Conservation (phyloP, 2,329 filamentous ascomycete species). For the Fusarium humuli region DNA sequence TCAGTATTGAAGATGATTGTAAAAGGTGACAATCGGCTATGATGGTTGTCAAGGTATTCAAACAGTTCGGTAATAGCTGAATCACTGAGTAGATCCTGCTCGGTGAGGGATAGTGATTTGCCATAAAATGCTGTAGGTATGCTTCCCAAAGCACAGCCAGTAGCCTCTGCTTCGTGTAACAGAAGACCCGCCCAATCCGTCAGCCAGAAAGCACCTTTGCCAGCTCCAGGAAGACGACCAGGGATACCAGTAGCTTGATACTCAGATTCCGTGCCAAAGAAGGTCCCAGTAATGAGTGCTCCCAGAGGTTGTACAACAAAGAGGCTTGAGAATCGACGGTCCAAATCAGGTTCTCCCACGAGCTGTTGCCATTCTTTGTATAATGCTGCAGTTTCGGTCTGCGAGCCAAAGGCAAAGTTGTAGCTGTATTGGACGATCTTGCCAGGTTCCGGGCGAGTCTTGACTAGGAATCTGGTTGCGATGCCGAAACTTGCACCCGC, state of each 20-base stretch:
- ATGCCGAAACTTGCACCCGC: slow-evolving; percentile 68
- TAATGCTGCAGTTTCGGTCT: slow-evolving; percentile 59
- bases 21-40: slow-evolving; percentile 67
- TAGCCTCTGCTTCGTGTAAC: slow-evolving; percentile 62
- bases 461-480: slow-evolving; percentile 67
- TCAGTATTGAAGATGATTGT: slow-evolving; percentile 72
- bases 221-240: slow-evolving; percentile 56
- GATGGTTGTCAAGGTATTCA: slow-evolving; percentile 61
- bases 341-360: slow-evolving; percentile 64
- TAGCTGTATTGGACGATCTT: slow-evolving; percentile 70
- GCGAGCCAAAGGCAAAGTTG: slow-evolving; percentile 61
- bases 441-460: slow-evolving; percentile 66
- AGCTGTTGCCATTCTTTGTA: slow-evolving; percentile 70
- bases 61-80: slow-evolving; percentile 63
- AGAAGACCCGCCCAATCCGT: slow-evolving; percentile 73
- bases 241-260: slow-evolving; percentile 64
- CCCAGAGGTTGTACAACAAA: slow-evolving; percentile 67
- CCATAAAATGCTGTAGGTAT: slow-evolving; percentile 65
- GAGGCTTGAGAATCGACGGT: slow-evolving; percentile 68
- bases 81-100: slow-evolving; percentile 60
- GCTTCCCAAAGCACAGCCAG: slow-evolving; percentile 60
- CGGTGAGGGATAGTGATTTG: slow-evolving; percentile 67
- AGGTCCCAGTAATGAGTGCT: slow-evolving; percentile 68
- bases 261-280: slow-evolving; percentile 69
- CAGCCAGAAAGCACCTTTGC: slow-evolving; percentile 59